phyloP scores from a whole-genome alignment of 2,329 filamentous ascomycete genomes.

The Nemania diffusa region DNA sequence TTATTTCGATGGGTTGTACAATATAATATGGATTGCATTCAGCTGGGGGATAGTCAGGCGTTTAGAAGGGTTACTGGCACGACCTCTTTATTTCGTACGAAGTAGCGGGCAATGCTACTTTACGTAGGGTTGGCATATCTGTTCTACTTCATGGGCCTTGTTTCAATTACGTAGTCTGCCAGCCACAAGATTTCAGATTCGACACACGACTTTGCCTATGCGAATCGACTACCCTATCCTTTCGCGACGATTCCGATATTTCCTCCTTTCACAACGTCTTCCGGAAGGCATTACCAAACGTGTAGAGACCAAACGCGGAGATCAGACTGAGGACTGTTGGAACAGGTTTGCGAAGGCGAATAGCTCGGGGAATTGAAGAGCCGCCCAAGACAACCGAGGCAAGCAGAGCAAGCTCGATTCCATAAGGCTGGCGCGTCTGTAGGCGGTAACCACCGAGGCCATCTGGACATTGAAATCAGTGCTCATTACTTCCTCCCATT shows the following conservation, averaged over 20 bases:
- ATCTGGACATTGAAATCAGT: conserved; percentile 58
- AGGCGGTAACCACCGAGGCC: conserved; percentile 84
- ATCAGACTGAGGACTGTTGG: conserved; percentile 82
- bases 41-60: conserved; percentile 32
- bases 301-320: conserved; percentile 79
- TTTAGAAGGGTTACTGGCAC: conserved; percentile 29
- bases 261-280: conserved; percentile 50
- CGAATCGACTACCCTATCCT: background rate
- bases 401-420: conserved; percentile 87
- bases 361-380: conserved; percentile 84
- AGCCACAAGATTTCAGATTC: background rate
- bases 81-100: conserved; percentile 1
- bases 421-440: conserved; percentile 78
- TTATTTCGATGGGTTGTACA: conserved; percentile 18
- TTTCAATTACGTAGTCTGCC: conserved; percentile 2
- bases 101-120: conserved; percentile 1
- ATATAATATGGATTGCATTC: conserved; percentile 28
- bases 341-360: conserved; percentile 85
- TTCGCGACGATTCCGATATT: background rate
- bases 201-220: background rate
- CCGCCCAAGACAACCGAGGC: conserved; percentile 88
- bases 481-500: conserved; percentile 14
- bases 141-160: conserved; percentile 5
- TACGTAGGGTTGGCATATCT: conserved; percentile 1
- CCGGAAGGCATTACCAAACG: conserved; percentile 78